phyloP scores from a whole-genome alignment of 1,284 basidiomycete species.

The Sporisorium scitamineum region DNA sequence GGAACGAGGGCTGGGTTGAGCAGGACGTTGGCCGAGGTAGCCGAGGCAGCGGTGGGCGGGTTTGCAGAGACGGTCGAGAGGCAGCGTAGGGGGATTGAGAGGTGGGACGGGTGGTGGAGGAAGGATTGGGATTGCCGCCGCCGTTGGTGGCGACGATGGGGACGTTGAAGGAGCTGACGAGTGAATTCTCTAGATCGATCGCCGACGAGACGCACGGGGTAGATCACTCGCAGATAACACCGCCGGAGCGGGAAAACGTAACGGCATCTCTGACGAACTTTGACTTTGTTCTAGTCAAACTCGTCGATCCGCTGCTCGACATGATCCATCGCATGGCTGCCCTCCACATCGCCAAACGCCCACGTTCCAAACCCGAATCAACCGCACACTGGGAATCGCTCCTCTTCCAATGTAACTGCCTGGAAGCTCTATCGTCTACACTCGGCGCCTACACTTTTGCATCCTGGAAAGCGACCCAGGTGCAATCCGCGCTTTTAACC shows the following conservation, averaged over 20 bases:
- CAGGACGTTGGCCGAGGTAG: constrained; percentile 79
- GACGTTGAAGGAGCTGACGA: constrained; percentile 58
- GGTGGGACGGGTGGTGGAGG: constrained; percentile 42
- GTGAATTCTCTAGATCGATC: constrained; percentile 46
- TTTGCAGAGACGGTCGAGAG: constrained; percentile 58
- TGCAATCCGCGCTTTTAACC: neutral
- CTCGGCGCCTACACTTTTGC: constrained; percentile 30
- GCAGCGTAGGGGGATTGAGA: constrained; percentile 44
- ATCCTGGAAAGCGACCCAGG: constrained; percentile 11
- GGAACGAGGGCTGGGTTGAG: constrained; percentile 83
- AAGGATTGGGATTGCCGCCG: constrained; percentile 40
- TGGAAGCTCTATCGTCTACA: constrained; percentile 31
- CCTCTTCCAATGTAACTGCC: constrained; percentile 52
- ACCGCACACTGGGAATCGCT: constrained; percentile 42
- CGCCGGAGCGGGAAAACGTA: neutral
- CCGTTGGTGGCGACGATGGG: constrained; percentile 40
- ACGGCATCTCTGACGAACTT: constrained; percentile 27
- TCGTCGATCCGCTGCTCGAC: constrained; percentile 51
- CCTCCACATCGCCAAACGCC: constrained; percentile 15
- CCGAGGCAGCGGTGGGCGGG: constrained; percentile 36
- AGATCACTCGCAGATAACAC: neutral
- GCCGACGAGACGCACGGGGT: constrained; percentile 24
- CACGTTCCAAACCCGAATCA: constrained; percentile 13
- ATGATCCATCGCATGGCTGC: constrained; percentile 43
- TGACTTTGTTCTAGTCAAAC: constrained; percentile 43